Evolutionary conservation across 148 eudicot species (phyloP), one percentile per base, ranked within the genome.

Genomic region (Camellia japonica): DNA sequence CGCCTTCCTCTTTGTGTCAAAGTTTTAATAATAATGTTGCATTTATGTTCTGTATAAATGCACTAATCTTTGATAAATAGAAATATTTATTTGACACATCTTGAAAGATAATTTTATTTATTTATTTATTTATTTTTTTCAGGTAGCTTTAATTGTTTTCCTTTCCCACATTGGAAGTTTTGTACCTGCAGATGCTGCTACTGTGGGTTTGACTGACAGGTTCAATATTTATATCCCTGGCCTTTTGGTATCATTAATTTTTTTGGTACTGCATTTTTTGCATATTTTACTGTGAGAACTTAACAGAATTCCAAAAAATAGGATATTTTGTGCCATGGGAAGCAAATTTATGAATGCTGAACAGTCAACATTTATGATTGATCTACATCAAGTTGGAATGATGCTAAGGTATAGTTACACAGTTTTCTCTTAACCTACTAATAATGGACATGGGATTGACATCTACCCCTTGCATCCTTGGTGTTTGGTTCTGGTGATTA

Each of bases 331-430:
- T 86, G 98, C 99, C 8, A 92, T 85, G 90, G 99, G 98, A 83
- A 90, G 91, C 88, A 96, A 92, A 89, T 85, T 87, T 80, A 90
- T 91, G 93, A 89, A 91, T 78, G 97, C 98, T 82, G 98, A 95
- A 81, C 93, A 95, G 71, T 96, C 99, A 69, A 93, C 99, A 84
- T 96, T 96, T 83, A 96, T 96, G 99, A 91, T 96, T 86, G 99
- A 96, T 83, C 90, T 96, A 71, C 98, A 92, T 82, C 99, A 96
- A 88, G 98, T 96, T 43, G 97, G 98, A 65, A 87, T 91, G 90
- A 96, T 96, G 99, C 86, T 96, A 84, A 96, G 99, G 99, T 92
- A 89, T 69, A 38, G 68, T 42, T 68, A 2, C 71, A 51, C 11
- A 0, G 74, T 77, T 43, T 58, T 16, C 68, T 56, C 15, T 14